These are phyloP conservation scores for Pezicula carpinea DNA, from an alignment of 2,329 filamentous ascomycete genomes.

Conservation along the genomic window DNA sequence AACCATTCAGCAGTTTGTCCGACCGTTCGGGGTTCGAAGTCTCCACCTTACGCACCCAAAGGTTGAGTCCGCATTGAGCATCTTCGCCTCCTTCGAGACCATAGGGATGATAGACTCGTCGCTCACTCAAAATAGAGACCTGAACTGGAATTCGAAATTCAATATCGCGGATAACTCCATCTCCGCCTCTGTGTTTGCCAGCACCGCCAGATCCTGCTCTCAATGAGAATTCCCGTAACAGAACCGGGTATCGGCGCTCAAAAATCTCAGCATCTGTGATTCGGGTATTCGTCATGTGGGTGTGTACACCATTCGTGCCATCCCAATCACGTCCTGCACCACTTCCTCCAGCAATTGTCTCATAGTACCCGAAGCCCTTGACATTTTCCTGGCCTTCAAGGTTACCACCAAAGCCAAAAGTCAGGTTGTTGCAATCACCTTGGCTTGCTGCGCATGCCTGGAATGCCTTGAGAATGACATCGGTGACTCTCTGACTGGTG, in stretches of 20 bases:
- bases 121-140: constrained; percentile 73
- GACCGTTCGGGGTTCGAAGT: constrained; percentile 47
- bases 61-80: constrained; percentile 72
- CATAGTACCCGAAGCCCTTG: constrained; percentile 83
- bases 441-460: constrained; percentile 73
- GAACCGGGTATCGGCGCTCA: constrained; percentile 70
- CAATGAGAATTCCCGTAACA: constrained; percentile 66
- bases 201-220: constrained; percentile 57
- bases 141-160: constrained; percentile 76
- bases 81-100: constrained; percentile 80
- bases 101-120: constrained; percentile 73
- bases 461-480: constrained; percentile 79
- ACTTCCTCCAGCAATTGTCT: constrained; percentile 75
- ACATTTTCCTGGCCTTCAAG: constrained; percentile 50
- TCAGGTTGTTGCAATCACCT: constrained; percentile 80
- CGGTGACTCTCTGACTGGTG: constrained; percentile 75
- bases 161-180: constrained; percentile 74
- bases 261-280: constrained; percentile 80
- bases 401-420: constrained; percentile 76
- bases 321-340: constrained; percentile 71
- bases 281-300: constrained; percentile 81
- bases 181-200: constrained; percentile 66
- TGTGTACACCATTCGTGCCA: constrained; percentile 56
- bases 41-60: constrained; percentile 76
- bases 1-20: constrained; percentile 30